A percentile compares a stretch with the other conserved stretches of the same genome.
Evolutionary conservation across 225 moss, liverwort and hornwort species (phyloP).

Genomic region (Takakia lepidozioides): DNA sequence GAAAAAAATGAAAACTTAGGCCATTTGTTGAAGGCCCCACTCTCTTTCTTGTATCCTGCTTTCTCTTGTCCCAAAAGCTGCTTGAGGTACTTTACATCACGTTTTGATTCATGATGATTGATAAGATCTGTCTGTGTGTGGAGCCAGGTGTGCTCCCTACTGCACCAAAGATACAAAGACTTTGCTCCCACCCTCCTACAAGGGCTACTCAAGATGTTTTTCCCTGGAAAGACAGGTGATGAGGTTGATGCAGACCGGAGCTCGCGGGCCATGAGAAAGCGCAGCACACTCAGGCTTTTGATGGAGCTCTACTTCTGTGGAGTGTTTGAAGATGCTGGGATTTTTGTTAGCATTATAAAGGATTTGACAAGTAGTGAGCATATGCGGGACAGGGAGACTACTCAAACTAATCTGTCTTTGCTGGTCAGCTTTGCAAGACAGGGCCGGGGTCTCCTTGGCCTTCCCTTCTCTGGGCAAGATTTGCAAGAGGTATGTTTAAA

Average conservation of each 20-base stretch:
- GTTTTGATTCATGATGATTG: too few relatives aligned
- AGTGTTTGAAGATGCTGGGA: slow-evolving; percentile 84
- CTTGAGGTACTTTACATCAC: too few relatives aligned
- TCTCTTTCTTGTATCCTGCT: too few relatives aligned
- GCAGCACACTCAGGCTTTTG: slow-evolving; percentile 81
- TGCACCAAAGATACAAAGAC: slow-evolving; percentile 97
- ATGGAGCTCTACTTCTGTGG: slow-evolving; percentile 97
- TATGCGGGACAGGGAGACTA: slow-evolving; percentile 81
- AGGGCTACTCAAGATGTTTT: slow-evolving; percentile 75
- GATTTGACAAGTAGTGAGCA: slow-evolving; percentile 85
- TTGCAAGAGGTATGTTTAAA: slow-evolving; percentile 59
- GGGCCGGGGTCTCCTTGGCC: slow-evolving; percentile 86
- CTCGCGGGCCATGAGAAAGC: slow-evolving; percentile 88
- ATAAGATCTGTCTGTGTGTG: not conserved
- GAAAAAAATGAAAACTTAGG: too few relatives aligned
- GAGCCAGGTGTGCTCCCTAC: slow-evolving; percentile 79
- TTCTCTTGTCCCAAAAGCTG: too few relatives aligned
- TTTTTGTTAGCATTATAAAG: slow-evolving; percentile 78
- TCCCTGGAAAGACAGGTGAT: slow-evolving; percentile 79
- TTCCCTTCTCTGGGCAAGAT: slow-evolving; percentile 75
- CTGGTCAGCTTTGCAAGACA: slow-evolving; percentile 98
- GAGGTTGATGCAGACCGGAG: slow-evolving; percentile 84
- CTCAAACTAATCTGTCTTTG: slow-evolving; percentile 88
- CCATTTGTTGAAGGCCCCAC: slow-evolving; percentile 10
- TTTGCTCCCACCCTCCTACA: slow-evolving; percentile 77